Base-by-base conservation (phyloP, 208 protist genomes). In the Trypanosoma brucei region DNA sequence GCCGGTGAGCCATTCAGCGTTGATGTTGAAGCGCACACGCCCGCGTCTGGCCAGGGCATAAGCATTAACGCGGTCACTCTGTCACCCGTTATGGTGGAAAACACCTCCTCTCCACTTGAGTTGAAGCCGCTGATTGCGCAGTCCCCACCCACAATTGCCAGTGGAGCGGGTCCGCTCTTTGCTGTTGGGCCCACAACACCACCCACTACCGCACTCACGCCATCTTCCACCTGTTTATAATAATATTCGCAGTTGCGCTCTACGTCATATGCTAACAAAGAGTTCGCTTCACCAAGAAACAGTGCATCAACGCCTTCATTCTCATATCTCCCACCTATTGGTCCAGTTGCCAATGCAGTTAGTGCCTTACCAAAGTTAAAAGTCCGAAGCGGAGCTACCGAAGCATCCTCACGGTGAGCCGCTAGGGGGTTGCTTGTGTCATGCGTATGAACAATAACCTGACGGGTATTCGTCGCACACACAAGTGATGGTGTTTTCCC, bases 61-160 rank as follows among this genome's bases (percentile, higher is more conserved):
- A 97, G 68, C 55, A 71, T 73, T 64, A 98, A 72, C 38, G 88
- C 62, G 0, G 79, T 87, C 6, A 98, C 95, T 62, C 95, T 91
- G 40, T 97, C 96, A 2, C 96, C 94, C 2, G 95, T 97, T 35
- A 98, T 93, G 5, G 93, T 97, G 92, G 92, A 98, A 51, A 94
- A 95, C 31, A 82, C 65, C 75, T 98, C 96, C 31, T 76, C 65
- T 3, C 96, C 96, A 9, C 72, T 70, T 33, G 51, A 50, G 62
- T 98, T 92, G 70, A 96, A 97, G 46, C 92, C 96, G 71, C 97
- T 94, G 37, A 98, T 83, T 59, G 81, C 94, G 70, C 96, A 98
- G 70, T 97, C 97, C 53, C 95, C 95, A 44, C 96, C 96, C 2
- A 97, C 90, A 3, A 98, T 44, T 0, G 83, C 88, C 34, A 97